Base-by-base conservation (phyloP, 1,139 yeast genomes). In the Suhomyces panamericanus region DNA sequence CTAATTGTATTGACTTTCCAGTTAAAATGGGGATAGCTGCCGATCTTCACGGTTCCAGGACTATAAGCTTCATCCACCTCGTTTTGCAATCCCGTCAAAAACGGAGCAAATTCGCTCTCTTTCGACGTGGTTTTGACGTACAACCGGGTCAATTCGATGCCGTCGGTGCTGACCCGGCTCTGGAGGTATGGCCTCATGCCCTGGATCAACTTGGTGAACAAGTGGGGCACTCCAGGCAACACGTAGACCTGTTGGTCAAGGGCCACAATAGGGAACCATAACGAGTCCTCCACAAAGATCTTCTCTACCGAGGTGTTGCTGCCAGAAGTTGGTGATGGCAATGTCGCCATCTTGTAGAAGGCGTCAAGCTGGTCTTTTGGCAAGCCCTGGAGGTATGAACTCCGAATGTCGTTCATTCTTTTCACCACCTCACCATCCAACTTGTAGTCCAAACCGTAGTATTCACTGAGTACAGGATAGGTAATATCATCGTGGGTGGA, bases 401-500 rank as follows among this genome's bases (percentile, higher is more conserved):
- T 57, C 14, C 77, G 71, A 16, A 82, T 62, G 15, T 56, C 52
- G 17, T 72, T 67, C 95, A 87, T 87, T 48, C 82, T 68, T 3
- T 66, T 72, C 15, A 78, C 83, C 3, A 88, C 82, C 32, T 75
- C 81, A 27, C 67, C 59, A 60, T 88, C 84, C 15, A 84, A 59
- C 34, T 62, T 63, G 46, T 83, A 67, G 0, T 76, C 76, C 10
- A 85, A 62, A 2, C 65, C 65, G 56, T 73, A 88, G 16, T 87
- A 85, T 51, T 75, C 77, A 1, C 90, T 87, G 13, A 88, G 61
- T 6, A 85, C 76, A 41, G 81, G 81, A 61, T 89, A 88, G 0
- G 96, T 87, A 47, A 88, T 84, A 60, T 88, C 96, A 59, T 88
- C 96, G 56, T 88, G 96, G 0, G 96, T 89, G 3, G 95, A 87